phyloP scores from a whole-genome alignment of 2,329 filamentous ascomycete genomes.

The Talaromyces albobiverticillius region DNA sequence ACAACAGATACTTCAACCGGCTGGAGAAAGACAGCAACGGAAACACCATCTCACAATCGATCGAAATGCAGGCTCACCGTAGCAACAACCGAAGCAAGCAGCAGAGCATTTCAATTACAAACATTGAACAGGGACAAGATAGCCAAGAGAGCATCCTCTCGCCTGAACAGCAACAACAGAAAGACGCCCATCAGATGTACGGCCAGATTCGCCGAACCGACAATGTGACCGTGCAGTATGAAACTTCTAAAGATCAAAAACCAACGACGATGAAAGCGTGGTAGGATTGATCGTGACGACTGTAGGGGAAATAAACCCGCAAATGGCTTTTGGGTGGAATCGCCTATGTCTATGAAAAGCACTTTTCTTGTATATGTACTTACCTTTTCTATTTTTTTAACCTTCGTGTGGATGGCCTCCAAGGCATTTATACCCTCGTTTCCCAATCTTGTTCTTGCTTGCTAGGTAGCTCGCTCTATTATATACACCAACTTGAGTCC shows the following conservation, averaged over 20 bases:
- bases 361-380: too few relatives aligned
- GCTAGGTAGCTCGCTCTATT: too few relatives aligned
- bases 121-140: slow-evolving; percentile 8
- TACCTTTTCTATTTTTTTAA: too few relatives aligned
- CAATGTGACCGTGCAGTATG: slow-evolving; percentile 21
- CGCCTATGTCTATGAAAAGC: too few relatives aligned
- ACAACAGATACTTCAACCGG: slow-evolving; percentile 13
- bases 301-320: too few relatives aligned
- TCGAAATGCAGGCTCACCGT: slow-evolving; percentile 9
- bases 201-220: slow-evolving; percentile 21
- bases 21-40: slow-evolving; percentile 11
- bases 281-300: background rate
- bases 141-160: slow-evolving; percentile 21
- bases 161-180: background rate
- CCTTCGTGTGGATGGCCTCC: too few relatives aligned
- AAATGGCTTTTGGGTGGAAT: too few relatives aligned
- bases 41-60: slow-evolving; percentile 8
- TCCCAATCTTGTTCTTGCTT: too few relatives aligned
- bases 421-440: too few relatives aligned
- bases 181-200: background rate
- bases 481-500: too few relatives aligned
- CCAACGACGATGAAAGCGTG: background rate
- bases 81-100: slow-evolving; percentile 8
- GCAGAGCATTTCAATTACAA: slow-evolving; percentile 7
- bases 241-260: slow-evolving; percentile 9